Percentiles rank a stretch among this genome's conserved stretches.
Evolutionary conservation across 2,329 filamentous ascomycete genomes (phyloP).

Genomic region (Malbranchea cinnamomea): DNA sequence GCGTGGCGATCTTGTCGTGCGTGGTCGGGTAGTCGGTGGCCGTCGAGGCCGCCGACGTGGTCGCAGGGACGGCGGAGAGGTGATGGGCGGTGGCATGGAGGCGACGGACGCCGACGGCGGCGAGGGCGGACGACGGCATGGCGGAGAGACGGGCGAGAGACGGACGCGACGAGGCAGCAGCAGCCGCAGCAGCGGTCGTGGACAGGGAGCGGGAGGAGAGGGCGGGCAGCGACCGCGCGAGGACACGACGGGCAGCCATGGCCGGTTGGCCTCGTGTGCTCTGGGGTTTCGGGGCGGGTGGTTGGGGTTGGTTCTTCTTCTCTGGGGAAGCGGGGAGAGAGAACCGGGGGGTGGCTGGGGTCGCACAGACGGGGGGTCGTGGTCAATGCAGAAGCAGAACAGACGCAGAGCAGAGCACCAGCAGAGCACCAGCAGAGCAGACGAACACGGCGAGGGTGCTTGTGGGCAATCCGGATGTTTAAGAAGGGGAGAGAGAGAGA

Average conservation of each 20-base stretch:
- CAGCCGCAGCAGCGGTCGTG: neutral
- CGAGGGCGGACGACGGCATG: constrained; percentile 5
- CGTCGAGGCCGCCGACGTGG: constrained; percentile 25
- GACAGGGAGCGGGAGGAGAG: constrained; percentile 15
- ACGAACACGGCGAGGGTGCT: neutral
- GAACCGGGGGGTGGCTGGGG: too few relatives aligned
- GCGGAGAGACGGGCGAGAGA: constrained; percentile 3
- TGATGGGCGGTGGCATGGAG: constrained; percentile 38
- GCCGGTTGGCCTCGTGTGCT: neutral
- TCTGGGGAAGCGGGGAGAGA: too few relatives aligned
- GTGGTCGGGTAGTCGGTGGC: constrained; percentile 34
- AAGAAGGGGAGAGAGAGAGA: constrained; percentile 3
- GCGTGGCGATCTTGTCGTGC: constrained; percentile 36
- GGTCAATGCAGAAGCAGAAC: too few relatives aligned
- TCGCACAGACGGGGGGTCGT: too few relatives aligned
- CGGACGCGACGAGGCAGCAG: constrained; percentile 5
- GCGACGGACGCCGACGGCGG: constrained; percentile 8
- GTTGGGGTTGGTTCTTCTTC: too few relatives aligned
- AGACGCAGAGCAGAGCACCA: too few relatives aligned
- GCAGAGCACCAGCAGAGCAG: neutral
- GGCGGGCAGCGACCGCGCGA: constrained; percentile 18
- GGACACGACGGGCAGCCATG: constrained; percentile 10
- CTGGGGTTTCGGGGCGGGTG: too few relatives aligned
- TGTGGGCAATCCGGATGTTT: constrained; percentile 2
- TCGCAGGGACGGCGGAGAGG: constrained; percentile 22